phyloP scores from a whole-genome alignment of 192 early-diverging fungal species.

The Haplosporangium gracile region DNA sequence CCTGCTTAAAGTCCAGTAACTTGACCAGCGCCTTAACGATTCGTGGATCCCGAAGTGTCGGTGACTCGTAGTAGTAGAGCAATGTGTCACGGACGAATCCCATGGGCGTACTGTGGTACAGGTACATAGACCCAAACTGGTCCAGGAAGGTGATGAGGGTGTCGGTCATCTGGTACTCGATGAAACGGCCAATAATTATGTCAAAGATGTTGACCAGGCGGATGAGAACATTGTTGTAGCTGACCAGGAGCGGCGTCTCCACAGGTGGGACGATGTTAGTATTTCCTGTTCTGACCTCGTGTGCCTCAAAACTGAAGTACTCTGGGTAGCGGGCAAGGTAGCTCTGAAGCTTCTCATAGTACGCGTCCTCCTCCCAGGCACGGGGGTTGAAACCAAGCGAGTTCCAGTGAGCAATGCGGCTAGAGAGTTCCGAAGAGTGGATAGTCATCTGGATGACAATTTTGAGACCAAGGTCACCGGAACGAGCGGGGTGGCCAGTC shows the following conservation, averaged over 20 bases:
- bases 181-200: slow-evolving; percentile 72
- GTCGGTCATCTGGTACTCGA: slow-evolving; percentile 73
- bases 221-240: slow-evolving; percentile 77
- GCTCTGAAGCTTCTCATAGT: slow-evolving; percentile 71
- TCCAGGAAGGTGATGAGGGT: slow-evolving; percentile 73
- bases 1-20: slow-evolving; percentile 40
- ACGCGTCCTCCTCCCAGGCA: slow-evolving; percentile 80
- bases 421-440: slow-evolving; percentile 64
- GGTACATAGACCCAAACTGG: slow-evolving; percentile 72
- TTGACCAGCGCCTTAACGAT: slow-evolving; percentile 56
- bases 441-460: slow-evolving; percentile 60
- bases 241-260: slow-evolving; percentile 72
- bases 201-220: slow-evolving; percentile 78
- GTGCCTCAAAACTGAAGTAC: slow-evolving; percentile 81
- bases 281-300: slow-evolving; percentile 61
- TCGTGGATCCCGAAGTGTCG: slow-evolving; percentile 67
- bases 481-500: slow-evolving; percentile 65
- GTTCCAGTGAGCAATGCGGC: slow-evolving; percentile 75
- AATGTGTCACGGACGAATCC: slow-evolving; percentile 76
- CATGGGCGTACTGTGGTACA: slow-evolving; percentile 76
- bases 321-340: slow-evolving; percentile 79
- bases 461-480: slow-evolving; percentile 48
- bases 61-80: slow-evolving; percentile 76
- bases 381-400: slow-evolving; percentile 71
- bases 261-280: slow-evolving; percentile 69